Base-by-base conservation (phyloP, 2,329 filamentous ascomycete genomes). In the Fusarium humuli region DNA sequence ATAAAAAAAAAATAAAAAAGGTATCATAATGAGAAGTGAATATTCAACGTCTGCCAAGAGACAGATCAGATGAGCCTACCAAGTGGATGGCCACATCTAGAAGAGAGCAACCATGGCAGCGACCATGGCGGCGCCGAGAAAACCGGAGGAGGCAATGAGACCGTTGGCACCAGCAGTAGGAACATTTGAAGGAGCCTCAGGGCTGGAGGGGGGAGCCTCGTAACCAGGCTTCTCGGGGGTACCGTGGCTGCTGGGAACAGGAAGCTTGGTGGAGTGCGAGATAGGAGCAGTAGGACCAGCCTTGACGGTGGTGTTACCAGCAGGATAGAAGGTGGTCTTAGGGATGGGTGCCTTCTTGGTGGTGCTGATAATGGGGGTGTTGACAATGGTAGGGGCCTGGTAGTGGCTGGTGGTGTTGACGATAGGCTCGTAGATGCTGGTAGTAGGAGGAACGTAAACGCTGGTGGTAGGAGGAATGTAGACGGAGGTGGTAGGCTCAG, bases 31-130 rank as follows among this genome's bases (percentile, higher is more conserved):
- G 47, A 61, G 61, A 72, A 69, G 57, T 50, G 47, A 71, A 37
- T 37, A 41, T 48, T 34, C 32, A 20, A 27, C 32, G 52, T 14
- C 44, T 60, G 30, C 16, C 32, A 32, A 55, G 12, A 34, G 22
- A 54, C 29, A 58, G 30, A 23, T 40, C 44, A 57, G 23, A 32
- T 66, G 29, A 57, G 66, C 41, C 22, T 37, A 32, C 32, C 61
- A 56, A 58, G 54, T 37, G n/a, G 18, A 23, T 29, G 18, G 41
- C 45, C 29, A 10, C 25, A 54, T 59, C 68, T 79, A 80, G 70
- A 72, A 76, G 60, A 82, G 79, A 59, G 82, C 77, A 62, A 80
- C 79, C 53, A 83, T 61, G 62, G 79, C 82, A 37, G 80, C 81
- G 29, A 80, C 79, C 57, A 84, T 64, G 40, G 78, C 79, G 42